These are phyloP conservation scores for Aspergillus felis DNA, from an alignment of 2,329 filamentous ascomycete species.

Conservation along the genomic window DNA sequence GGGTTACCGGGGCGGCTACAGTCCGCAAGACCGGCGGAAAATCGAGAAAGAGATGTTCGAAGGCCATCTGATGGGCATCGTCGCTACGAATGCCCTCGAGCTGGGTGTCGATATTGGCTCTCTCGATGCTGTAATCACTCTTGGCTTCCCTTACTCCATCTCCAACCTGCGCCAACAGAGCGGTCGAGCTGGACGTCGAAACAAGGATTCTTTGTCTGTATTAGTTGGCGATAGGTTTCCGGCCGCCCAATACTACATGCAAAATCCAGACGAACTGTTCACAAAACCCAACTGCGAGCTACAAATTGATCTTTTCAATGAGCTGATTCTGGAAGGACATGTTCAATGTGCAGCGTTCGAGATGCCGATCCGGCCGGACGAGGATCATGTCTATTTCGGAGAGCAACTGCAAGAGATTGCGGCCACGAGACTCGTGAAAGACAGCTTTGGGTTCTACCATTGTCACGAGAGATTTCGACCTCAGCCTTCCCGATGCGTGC, in stretches of 20 bases:
- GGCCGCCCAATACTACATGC: conserved; percentile 95
- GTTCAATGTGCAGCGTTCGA: conserved; percentile 94
- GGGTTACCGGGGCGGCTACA: conserved; percentile 95
- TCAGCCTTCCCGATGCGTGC: conserved; percentile 73
- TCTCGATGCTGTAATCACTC: conserved; percentile 86
- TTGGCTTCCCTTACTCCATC: conserved; percentile 94
- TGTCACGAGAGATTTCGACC: conserved; percentile 86
- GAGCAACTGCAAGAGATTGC: conserved; percentile 67
- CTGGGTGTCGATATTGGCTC: conserved; percentile 93
- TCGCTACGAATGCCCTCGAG: conserved; percentile 90
- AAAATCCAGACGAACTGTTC: conserved; percentile 87
- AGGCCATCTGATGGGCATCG: conserved; percentile 84
- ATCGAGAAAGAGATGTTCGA: conserved; percentile 98
- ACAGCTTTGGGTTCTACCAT: conserved; percentile 80
- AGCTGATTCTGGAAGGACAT: conserved; percentile 88
- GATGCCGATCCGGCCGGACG: conserved; percentile 78
- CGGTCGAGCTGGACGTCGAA: conserved; percentile 83
- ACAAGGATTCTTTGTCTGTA: conserved; percentile 88
- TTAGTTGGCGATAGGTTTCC: conserved; percentile 85
- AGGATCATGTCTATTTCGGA: conserved; percentile 77
- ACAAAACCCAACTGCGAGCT: conserved; percentile 84
- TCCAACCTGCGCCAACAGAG: conserved; percentile 93
- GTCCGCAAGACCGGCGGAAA: conserved; percentile 76
- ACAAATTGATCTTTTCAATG: conserved; percentile 86
- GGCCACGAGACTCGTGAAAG: conserved; percentile 67